Conservation (phyloP, 805 yeast genomes). For the Candida argentea region DNA sequence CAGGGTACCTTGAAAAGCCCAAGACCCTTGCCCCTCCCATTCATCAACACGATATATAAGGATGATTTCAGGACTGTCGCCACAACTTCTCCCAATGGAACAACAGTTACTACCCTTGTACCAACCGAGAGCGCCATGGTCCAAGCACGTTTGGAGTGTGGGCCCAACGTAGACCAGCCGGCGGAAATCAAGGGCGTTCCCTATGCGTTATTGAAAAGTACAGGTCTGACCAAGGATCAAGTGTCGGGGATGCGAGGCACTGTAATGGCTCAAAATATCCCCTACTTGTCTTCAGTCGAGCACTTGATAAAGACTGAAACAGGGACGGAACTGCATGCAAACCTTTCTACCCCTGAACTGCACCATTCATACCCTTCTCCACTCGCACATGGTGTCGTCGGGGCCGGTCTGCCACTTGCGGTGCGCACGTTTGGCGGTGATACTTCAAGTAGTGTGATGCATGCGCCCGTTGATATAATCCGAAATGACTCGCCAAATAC, state of each 20-base stretch:
- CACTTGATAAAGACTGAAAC: not conserved
- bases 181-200: slow-evolving; percentile 63
- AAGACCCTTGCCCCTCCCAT: slow-evolving; percentile 67
- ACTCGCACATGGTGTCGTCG: too few species aligned
- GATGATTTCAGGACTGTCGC: slow-evolving; percentile 83
- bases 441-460: not conserved
- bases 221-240: slow-evolving; percentile 47
- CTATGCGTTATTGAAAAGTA: slow-evolving; percentile 63
- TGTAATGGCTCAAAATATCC: not conserved
- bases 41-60: slow-evolving; percentile 80
- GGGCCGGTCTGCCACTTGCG: not conserved
- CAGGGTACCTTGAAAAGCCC: slow-evolving; percentile 9
- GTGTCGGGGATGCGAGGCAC: slow-evolving; percentile 2
- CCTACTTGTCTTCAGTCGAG: not conserved
- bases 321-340: slow-evolving; percentile 1
- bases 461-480: not conserved
- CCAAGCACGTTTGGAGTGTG: slow-evolving; percentile 49
- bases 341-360: slow-evolving; percentile 3
- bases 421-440: not conserved
- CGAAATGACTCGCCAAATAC: not conserved
- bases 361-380: not conserved
- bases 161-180: slow-evolving; percentile 44
- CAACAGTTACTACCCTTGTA: slow-evolving; percentile 79
- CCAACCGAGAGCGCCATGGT: slow-evolving; percentile 74
- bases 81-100: slow-evolving; percentile 85